Evolutionary conservation across 2,329 filamentous ascomycete species (phyloP), one percentile per base, ranked within the genome.

Genomic region (Bisporella sp.): DNA sequence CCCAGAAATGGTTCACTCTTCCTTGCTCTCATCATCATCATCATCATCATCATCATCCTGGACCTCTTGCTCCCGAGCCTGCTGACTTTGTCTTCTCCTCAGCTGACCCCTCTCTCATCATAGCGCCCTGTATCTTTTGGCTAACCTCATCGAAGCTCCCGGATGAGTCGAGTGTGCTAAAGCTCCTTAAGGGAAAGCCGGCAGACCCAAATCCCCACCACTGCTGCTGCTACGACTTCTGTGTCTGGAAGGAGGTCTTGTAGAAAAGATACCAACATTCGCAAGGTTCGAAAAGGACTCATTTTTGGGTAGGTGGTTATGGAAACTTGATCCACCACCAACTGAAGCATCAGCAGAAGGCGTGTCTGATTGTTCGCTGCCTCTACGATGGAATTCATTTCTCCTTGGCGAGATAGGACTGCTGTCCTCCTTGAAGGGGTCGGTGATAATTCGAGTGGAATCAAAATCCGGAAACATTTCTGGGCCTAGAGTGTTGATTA

Each of bases 381-480:
- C 75, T 56, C 71, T 68, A 50, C 73, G 68, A 49, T 60, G 56
- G 47, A 59, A 59, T 4, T 50, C 49, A 11, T 6, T 46, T 33
- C 50, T 53, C 35, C 54, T 59, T 28, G 62, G 60, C 13, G 61
- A 58, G 6, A 50, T 51, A 9, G 62, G 62, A 35, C 54, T 62
- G 5, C 42, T 46, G 30, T 59, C 57, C 9, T 45, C 46, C 12
- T 58, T 70, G 56, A 71, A 68, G 1, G 78, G 71, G 55, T 84
- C 79, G 4, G 76, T 72, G 31, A 92, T 73, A 50, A 93, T 78
- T 33, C 89, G 81, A 9, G 81, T 78, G 55, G 84, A 79, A 61
- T 93, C 88, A 64, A 96, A 99, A 71, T 99, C 93, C n/a, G 90
- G 85, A 71, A 95, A 99, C 73, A 99, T 85, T 65, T 97, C 91